Base-by-base conservation (phyloP, 2,329 filamentous ascomycete species). In the Penicillium concentricum region DNA sequence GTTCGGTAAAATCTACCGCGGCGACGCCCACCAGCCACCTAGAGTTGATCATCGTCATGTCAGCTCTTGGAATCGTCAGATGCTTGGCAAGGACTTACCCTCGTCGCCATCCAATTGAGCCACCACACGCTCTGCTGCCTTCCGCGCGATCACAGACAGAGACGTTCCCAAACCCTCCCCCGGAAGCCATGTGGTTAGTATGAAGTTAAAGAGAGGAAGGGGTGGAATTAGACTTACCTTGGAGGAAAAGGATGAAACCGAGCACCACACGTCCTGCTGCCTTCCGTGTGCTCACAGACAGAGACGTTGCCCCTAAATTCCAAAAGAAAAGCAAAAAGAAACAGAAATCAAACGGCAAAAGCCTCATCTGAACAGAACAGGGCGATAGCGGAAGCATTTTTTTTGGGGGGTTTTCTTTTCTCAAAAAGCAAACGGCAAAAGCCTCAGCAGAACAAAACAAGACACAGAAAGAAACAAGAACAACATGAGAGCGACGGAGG, bases 391-490 rank as follows among this genome's bases (percentile, higher is more conserved):
- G n/a, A 47, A 41, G 24, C n/a, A 41, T 5, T 13, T 13, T 50
- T 50, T 50, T 50, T 13, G 9, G 34, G n/a, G 24, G 37, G 18
- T 32, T 41, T 20, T 22, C 9, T 41, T 42, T 42, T 42, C 37
- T 10, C 22, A 24, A 50, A 42, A 51, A 43, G 28, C 48, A 51
- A 51, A 51, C 48, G 38, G 48, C 48, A 51, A 51, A 51, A 43
- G 48, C 38, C 38, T 51, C 49, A 50, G 4, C 35, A 39, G 34
- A 39, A 49, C 16, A 39, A 13, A 39, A 49, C 34, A 49, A 26
- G 38, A 48, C 28, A 18, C 43, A 22, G 8, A 48, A 37, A 48
- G 13, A 4, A 50, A 30, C 5, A 50, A 22, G 2, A 49, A 38
- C 22, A 38, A 18, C 1, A 49, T 4, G 5, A 15, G 12, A n/a